Base-by-base conservation (phyloP, 2,329 filamentous ascomycete species). In the Paecilomyces sp. region DNA sequence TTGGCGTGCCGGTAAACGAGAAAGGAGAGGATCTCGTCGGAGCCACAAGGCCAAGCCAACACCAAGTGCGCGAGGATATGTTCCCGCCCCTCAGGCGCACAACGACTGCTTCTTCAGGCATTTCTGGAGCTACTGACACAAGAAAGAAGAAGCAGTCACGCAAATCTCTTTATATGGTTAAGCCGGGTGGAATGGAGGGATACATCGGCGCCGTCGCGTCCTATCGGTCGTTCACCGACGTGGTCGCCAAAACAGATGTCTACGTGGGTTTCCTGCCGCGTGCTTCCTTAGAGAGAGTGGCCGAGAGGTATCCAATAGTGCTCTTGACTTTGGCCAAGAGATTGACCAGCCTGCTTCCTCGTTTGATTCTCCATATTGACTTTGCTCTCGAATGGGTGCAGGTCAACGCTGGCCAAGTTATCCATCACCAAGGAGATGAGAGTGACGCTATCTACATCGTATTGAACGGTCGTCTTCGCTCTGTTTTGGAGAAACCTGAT, bases 381-480 rank as follows among this genome's bases (percentile, higher is more conserved):
- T 99, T 99, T 76, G 94, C 94, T 3, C 81, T 99, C 18, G 95
- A 99, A 78, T 99, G 95, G 94, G 88, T 97, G 2, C 95, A 99
- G 71, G 92, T 99, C 62, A 92, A 91, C 74, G 91, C 94, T 3
- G 92, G 94, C 0, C 92, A 99, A 71, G 90, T 97, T 9, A 90
- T 99, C 36, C 96, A 95, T 72, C 91, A 96, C 65, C 90, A 96
- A 74, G 88, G 88, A 2, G 92, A 99, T 65, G 94, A 97, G 65
- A 99, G 94, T 68, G 94, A 99, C 74, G 93, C 95, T 1, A 99
- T 99, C 50, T 99, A 97, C 68, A 92, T 99, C 62, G 94, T 99
- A 1, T 83, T 99, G 15, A 99, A 99, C 66, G 94, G 94, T 9
- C 89, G 94, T 15, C 77, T 99, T 18, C 85, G 95, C 58, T 84